These are phyloP conservation scores for Stellera chamaejasme DNA, from an alignment of 345 rosid genomes.

Conservation along the genomic window DNA sequence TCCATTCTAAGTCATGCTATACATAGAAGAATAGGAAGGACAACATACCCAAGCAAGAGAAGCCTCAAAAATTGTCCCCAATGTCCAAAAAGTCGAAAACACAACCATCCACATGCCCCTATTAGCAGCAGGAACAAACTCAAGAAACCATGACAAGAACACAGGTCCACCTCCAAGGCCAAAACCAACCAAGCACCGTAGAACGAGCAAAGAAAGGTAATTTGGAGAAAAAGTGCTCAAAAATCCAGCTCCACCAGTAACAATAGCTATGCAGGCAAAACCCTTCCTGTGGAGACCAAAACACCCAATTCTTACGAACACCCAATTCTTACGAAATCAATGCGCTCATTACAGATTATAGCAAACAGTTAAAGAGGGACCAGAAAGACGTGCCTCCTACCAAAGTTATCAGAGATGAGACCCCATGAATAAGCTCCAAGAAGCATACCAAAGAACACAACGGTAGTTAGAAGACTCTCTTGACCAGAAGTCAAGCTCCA, in stretches of 20 bases:
- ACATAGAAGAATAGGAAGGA: neutral
- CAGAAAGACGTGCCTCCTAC: slow-evolving; percentile 28
- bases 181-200: slow-evolving; percentile 49
- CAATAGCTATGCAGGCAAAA: slow-evolving; percentile 29
- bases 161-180: slow-evolving; percentile 60
- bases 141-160: slow-evolving; percentile 44
- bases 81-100: slow-evolving; percentile 44
- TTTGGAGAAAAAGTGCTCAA: slow-evolving; percentile 48
- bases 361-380: neutral
- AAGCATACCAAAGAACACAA: slow-evolving; percentile 39
- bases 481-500: slow-evolving; percentile 34
- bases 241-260: slow-evolving; percentile 47
- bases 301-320: neutral
- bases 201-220: slow-evolving; percentile 23
- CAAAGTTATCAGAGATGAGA: slow-evolving; percentile 29
- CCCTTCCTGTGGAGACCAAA: slow-evolving; percentile 33
- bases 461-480: slow-evolving; percentile 29
- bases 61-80: slow-evolving; percentile 50
- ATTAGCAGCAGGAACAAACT: slow-evolving; percentile 46
- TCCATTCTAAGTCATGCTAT: neutral
- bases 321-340: neutral
- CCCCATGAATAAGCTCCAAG: slow-evolving; percentile 52
- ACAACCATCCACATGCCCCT: slow-evolving; percentile 61
- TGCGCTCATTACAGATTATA: neutral
- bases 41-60: slow-evolving; percentile 46